Evolutionary conservation across 108 stramenopile genomes (phyloP).

Genomic region (Pseudonitzschia multiseries): DNA sequence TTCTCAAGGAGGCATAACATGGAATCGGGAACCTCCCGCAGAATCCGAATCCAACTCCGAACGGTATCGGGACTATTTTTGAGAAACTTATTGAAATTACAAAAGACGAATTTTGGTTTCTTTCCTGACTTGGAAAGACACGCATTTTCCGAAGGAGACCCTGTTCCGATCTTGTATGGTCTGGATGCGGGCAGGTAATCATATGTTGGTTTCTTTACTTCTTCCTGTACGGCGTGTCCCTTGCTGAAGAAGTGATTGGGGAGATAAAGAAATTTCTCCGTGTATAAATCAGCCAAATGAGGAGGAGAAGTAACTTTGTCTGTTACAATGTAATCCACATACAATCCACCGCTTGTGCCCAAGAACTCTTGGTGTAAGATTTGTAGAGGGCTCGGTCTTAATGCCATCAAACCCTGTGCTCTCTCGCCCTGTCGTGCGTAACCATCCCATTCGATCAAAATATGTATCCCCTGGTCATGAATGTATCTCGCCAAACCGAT

Average conservation of each 20-base stretch:
- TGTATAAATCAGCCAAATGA: constrained; percentile 55
- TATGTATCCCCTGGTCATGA: constrained; percentile 67
- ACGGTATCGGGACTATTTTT: constrained; percentile 85
- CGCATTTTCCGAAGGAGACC: constrained; percentile 75
- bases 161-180: constrained; percentile 63
- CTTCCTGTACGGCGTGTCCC: constrained; percentile 76
- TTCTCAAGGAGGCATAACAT: constrained; percentile 82
- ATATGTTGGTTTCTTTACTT: constrained; percentile 55
- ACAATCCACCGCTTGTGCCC: constrained; percentile 78
- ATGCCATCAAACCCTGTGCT: constrained; percentile 76
- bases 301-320: constrained; percentile 64
- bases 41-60: constrained; percentile 75
- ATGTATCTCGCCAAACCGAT: constrained; percentile 71
- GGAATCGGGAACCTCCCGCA: constrained; percentile 75
- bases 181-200: constrained; percentile 54
- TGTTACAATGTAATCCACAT: constrained; percentile 80
- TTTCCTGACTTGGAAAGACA: constrained; percentile 44
- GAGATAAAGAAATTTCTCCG: constrained; percentile 80
- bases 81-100: constrained; percentile 86
- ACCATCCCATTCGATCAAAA: constrained; percentile 87
- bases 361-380: constrained; percentile 86
- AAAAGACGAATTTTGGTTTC: constrained; percentile 68
- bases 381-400: constrained; percentile 77
- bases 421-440: constrained; percentile 84
- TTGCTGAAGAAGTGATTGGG: constrained; percentile 87